Evolutionary conservation across 179 eudicot genomes (phyloP).

Genomic region (Drosera spatulata): DNA sequence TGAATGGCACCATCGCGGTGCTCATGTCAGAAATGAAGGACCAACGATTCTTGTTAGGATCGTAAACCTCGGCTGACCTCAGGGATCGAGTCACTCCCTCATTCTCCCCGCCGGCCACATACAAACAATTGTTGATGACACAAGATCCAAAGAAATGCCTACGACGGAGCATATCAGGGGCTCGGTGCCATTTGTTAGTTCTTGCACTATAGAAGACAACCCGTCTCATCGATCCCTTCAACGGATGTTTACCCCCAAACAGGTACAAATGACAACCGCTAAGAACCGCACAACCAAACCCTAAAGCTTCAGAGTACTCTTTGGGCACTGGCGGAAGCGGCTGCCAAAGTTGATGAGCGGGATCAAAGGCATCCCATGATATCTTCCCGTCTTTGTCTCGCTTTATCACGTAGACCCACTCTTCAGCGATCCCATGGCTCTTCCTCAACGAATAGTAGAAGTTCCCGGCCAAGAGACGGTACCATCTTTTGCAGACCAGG

Average conservation of each 20-base stretch:
- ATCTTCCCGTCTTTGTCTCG: constrained; percentile 72
- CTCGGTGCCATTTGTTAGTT: constrained; percentile 92
- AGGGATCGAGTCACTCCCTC: constrained; percentile 59
- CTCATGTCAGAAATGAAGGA: constrained; percentile 76
- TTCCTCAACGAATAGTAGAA: constrained; percentile 72
- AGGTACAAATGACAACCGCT: constrained; percentile 79
- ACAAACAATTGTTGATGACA: constrained; percentile 83
- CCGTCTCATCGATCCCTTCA: constrained; percentile 92
- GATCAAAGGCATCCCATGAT: constrained; percentile 88
- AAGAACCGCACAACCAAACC: constrained; percentile 86
- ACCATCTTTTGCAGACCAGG: constrained; percentile 82
- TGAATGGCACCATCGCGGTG: constrained; percentile 79
- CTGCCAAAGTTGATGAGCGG: constrained; percentile 64
- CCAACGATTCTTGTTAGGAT: constrained; percentile 83
- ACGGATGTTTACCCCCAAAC: constrained; percentile 84
- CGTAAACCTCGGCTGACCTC: constrained; percentile 81
- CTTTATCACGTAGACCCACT: constrained; percentile 80
- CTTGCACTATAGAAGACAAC: constrained; percentile 74
- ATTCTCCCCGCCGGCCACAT: constrained; percentile 93
- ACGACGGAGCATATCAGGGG: constrained; percentile 83
- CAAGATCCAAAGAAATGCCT: constrained; percentile 84
- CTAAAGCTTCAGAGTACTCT: constrained; percentile 70
- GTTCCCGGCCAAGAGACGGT: constrained; percentile 75
- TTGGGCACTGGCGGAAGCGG: constrained; percentile 89
- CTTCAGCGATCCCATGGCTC: constrained; percentile 51